Base-by-base conservation (phyloP, 345 rosid species). In the Arabis hirsuta region DNA sequence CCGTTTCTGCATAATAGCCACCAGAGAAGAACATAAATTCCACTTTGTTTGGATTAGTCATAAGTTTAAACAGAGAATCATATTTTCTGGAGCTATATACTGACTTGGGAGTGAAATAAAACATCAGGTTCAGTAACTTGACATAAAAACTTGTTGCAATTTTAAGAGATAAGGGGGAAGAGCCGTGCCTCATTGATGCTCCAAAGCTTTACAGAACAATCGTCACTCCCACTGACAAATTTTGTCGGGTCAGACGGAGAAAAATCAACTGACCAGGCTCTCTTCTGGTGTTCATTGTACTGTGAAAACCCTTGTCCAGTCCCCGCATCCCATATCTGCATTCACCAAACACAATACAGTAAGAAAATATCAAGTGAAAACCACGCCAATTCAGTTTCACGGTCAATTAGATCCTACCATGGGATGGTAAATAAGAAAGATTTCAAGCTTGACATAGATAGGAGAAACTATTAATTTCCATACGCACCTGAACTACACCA, bases 211-310 rank as follows among this genome's bases (percentile, higher is more conserved):
- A 89, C 89, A 51, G 94, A 79, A 77, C 86, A 87, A 62, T 93
- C 98, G 80, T 93, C 97, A 70, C 97, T 89, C 73, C 97, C 97
- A 58, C 96, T 89, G 70, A 90, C 98, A 61, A 93, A 86, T 79
- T 79, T 89, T 64, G 85, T 90, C 9, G 97, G 97, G 79, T 84
- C 85, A 36, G 84, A 79, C 63, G 67, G 89, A 74, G 94, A 93
- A 78, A 93, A 93, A 82, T 93, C 96, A 73, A 93, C 92, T 80
- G 97, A 87, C 98, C 97, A 90, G 26, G 97, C 96, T 80, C 98
- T 81, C 78, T 82, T 90, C 62, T 80, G 84, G 79, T 93, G 98
- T 81, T 90, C 98, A 5, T 42, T 74, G 78, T 78, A 86, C 67
- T 81, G 94, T 6, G 83, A 86, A 56, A 90, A 73, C 42, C 79